Conservation (phyloP, 345 rosid genomes). For the Clausena lansium region DNA sequence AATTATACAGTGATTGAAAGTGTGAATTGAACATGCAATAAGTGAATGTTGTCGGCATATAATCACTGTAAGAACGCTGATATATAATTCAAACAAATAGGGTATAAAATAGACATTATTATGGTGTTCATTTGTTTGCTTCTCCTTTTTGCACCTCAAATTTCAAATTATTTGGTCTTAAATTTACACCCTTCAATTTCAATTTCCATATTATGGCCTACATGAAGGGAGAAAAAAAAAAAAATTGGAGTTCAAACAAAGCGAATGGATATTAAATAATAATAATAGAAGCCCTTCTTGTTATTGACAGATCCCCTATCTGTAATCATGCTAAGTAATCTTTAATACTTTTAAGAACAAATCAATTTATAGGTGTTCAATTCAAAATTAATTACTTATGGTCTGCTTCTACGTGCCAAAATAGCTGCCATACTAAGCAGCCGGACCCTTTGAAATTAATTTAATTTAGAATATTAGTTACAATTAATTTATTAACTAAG, state of each 20-base stretch:
- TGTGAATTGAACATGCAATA: neutral
- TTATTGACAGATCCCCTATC: neutral
- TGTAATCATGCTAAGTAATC: neutral
- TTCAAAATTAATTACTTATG: neutral
- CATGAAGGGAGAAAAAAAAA: too few species aligned
- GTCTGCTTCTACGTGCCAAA: conserved; percentile 1
- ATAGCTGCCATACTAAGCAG: neutral
- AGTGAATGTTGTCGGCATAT: too few species aligned
- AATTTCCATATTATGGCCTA: too few species aligned
- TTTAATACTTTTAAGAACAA: too few species aligned
- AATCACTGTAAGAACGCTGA: too few species aligned
- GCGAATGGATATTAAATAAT: too few species aligned
- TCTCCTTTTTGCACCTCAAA: neutral
- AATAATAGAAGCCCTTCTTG: neutral
- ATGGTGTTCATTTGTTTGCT: conserved; percentile 7
- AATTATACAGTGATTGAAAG: neutral
- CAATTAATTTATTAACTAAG: neutral
- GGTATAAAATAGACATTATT: too few species aligned
- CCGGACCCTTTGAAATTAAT: neutral
- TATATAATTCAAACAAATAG: too few species aligned
- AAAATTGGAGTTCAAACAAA: too few species aligned
- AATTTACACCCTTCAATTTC: neutral
- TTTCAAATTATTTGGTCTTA: neutral
- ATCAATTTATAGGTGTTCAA: neutral
- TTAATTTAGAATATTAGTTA: neutral